Conservation (phyloP, 768 basidiomycete genomes). For the Tephrocybe sp. region DNA sequence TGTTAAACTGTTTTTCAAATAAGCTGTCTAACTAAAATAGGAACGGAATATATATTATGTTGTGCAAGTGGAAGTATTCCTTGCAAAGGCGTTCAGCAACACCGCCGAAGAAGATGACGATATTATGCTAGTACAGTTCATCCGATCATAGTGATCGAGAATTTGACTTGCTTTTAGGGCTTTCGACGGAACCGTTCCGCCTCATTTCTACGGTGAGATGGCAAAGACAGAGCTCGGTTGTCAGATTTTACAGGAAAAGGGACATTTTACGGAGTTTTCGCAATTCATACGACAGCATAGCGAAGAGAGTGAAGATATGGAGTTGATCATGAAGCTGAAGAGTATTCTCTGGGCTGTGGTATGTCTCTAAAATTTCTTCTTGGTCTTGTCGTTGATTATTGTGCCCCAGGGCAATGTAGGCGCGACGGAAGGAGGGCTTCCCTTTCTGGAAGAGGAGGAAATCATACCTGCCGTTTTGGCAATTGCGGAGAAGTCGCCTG, state of each 20-base stretch:
- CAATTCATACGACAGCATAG: conserved; percentile 87
- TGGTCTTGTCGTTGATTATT: neutral
- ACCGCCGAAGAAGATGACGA: conserved; percentile 68
- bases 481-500: conserved; percentile 85
- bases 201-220: conserved; percentile 98
- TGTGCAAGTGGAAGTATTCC: conserved; percentile 89
- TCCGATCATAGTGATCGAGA: conserved; percentile 1
- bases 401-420: conserved; percentile 84
- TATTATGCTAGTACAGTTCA: conserved; percentile 38
- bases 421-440: conserved; percentile 85
- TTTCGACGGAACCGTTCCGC: conserved; percentile 85
- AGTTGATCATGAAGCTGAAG: conserved; percentile 86
- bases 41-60: conserved; percentile 93
- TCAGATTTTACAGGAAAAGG: conserved; percentile 84
- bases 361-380: conserved; percentile 29
- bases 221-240: conserved; percentile 95
- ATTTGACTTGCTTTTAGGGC: conserved; percentile 35
- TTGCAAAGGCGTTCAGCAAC: conserved; percentile 72
- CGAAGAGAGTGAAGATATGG: conserved; percentile 77
- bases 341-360: conserved; percentile 97
- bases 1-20: neutral
- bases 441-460: conserved; percentile 93
- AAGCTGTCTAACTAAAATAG: conserved; percentile 37
- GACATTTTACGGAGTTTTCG: conserved; percentile 88
- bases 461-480: conserved; percentile 87